Evolutionary conservation across 305 asterid species (phyloP).

Genomic region (Fraxinus sp.): DNA sequence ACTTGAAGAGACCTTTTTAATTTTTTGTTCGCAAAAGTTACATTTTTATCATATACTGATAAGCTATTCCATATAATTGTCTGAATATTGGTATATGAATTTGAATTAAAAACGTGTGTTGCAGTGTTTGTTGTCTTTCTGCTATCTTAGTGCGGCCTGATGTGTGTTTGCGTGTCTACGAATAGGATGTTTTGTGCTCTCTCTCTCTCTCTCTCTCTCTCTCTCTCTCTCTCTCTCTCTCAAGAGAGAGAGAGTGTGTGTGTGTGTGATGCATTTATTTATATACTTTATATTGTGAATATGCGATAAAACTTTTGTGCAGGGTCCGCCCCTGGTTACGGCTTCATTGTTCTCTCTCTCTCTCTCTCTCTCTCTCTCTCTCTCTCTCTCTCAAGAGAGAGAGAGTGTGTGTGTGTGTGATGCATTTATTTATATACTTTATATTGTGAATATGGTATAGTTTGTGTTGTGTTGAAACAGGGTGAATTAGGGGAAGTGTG

Average conservation of each 20-base stretch:
- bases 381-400: no score
- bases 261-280: no score
- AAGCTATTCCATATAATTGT: not conserved
- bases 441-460: not conserved
- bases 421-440: not conserved
- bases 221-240: not conserved
- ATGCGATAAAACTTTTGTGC: no score
- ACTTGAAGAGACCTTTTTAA: not conserved
- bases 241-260: no score
- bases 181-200: not conserved
- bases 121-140: not conserved
- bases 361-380: no score
- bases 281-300: no score
- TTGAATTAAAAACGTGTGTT: not conserved
- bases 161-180: not conserved
- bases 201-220: not conserved
- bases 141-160: not conserved
- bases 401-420: no score
- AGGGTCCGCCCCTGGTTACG: no score
- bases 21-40: not conserved
- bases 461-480: slow-evolving; percentile 6
- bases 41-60: not conserved
- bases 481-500: slow-evolving; percentile 36
- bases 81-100: not conserved
- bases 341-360: no score